Percentiles rank a stretch among this genome's conserved stretches.
phyloP scores from a whole-genome alignment of 1,284 basidiomycete species.

The Marasmius fiardii region DNA sequence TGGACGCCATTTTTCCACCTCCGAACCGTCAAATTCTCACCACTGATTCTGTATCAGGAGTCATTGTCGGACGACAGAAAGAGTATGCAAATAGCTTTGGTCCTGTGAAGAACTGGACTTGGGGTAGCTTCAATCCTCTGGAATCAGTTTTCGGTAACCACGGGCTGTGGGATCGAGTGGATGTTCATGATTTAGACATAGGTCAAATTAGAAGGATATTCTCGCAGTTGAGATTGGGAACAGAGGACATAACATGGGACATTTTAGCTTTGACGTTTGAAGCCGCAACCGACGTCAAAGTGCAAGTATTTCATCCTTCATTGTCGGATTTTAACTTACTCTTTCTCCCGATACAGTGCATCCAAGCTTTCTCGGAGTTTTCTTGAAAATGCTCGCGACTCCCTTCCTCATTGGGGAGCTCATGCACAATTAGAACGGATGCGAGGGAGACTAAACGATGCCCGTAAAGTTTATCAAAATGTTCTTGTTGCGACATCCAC shows the following conservation, averaged over 20 bases:
- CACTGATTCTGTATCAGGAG: conserved; percentile 61
- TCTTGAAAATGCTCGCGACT: conserved; percentile 61
- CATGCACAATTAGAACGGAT: conserved; percentile 81
- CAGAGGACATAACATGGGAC: conserved; percentile 62
- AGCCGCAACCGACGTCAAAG: conserved; percentile 55
- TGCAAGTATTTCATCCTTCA: conserved; percentile 34
- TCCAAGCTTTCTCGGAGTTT: conserved; percentile 71
- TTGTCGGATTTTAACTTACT: conserved; percentile 5
- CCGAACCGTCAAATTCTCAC: conserved; percentile 24
- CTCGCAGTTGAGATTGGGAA: conserved; percentile 44
- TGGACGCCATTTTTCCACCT: conserved; percentile 55
- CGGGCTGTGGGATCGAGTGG: conserved; percentile 45
- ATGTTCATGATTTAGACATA: conserved; percentile 44
- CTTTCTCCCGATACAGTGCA: conserved; percentile 43
- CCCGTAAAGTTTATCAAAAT: conserved; percentile 82
- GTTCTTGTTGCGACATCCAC: conserved; percentile 46
- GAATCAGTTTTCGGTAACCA: conserved; percentile 37
- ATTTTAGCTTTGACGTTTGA: conserved; percentile 65
- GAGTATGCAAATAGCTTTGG: conserved; percentile 60
- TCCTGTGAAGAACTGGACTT: conserved; percentile 63
- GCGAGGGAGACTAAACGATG: conserved; percentile 67
- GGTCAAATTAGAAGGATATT: conserved; percentile 55
- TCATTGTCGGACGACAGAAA: conserved; percentile 61
- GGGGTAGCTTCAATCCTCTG: conserved; percentile 48
- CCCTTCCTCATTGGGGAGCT: conserved; percentile 72